phyloP scores from a whole-genome alignment of 164 flowering plant species.

The Tetrastigma voinierianum region DNA sequence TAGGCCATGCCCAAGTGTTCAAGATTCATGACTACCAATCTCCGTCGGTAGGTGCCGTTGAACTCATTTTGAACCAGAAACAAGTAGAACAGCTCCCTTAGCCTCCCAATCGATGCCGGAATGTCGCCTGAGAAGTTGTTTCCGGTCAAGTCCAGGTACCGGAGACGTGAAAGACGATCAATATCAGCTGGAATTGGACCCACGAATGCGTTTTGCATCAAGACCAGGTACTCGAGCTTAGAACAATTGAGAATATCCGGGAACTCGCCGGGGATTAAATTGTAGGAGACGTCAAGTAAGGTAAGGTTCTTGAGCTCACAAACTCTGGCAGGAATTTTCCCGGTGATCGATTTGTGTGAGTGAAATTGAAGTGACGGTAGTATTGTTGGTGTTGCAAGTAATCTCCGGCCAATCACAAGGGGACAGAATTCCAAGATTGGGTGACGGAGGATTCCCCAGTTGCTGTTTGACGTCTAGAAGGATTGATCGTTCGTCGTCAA shows the following conservation, averaged over 20 bases:
- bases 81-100: constrained; percentile 31
- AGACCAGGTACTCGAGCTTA: constrained; percentile 45
- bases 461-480: constrained; percentile 43
- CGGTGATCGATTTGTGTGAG: constrained; percentile 30
- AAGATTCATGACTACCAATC: constrained; percentile 51
- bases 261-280: constrained; percentile 52
- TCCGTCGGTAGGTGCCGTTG: constrained; percentile 58
- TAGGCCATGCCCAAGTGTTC: constrained; percentile 36
- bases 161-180: constrained; percentile 38
- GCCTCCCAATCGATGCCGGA: constrained; percentile 45
- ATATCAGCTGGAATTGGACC: constrained; percentile 61
- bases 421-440: constrained; percentile 41
- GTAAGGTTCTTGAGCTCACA: constrained; percentile 58
- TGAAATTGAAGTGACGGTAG: constrained; percentile 36
- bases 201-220: constrained; percentile 57
- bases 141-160: constrained; percentile 34
- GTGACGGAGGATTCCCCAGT: constrained; percentile 36
- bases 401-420: constrained; percentile 64
- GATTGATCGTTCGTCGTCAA: constrained; percentile 24
- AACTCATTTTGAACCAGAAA: constrained; percentile 38
- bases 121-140: constrained; percentile 82
- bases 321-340: constrained; percentile 37
- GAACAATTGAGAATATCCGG: constrained; percentile 57
- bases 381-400: constrained; percentile 29
- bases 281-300: constrained; percentile 29